These are phyloP conservation scores for Carex parvula DNA, from an alignment of 176 grass and related monocot species.

Conservation along the genomic window DNA sequence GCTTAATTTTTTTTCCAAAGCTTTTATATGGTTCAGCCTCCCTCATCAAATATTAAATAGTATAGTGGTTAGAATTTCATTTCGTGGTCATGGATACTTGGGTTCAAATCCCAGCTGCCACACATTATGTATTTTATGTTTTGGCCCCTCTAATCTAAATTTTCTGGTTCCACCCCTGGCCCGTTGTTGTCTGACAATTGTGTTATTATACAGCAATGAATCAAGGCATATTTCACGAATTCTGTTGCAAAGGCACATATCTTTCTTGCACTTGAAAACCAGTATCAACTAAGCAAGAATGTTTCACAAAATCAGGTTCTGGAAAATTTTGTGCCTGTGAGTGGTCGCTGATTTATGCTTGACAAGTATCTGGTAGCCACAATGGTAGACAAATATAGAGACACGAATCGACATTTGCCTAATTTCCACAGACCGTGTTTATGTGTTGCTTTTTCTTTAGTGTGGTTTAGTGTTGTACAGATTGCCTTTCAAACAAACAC, in stretches of 20 bases:
- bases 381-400: background rate
- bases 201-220: background rate
- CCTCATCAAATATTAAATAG: too few relatives aligned
- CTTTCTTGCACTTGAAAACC: background rate
- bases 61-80: too few relatives aligned
- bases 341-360: background rate
- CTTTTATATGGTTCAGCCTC: too few relatives aligned
- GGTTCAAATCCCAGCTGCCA: too few relatives aligned
- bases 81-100: too few relatives aligned
- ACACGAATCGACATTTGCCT: background rate
- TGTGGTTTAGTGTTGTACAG: background rate
- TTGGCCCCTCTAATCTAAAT: too few relatives aligned
- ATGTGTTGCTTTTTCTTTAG: background rate
- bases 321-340: background rate
- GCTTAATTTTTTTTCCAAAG: background rate
- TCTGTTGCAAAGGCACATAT: background rate
- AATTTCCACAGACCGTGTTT: background rate
- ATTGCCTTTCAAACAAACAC: background rate
- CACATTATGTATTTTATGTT: too few relatives aligned
- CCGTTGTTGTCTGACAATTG: background rate
- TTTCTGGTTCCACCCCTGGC: too few relatives aligned
- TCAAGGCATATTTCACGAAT: background rate
- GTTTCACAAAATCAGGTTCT: background rate
- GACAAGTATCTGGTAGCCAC: background rate
- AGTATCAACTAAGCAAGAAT: background rate